A percentile compares a stretch with the other conserved stretches of the same genome.
phyloP scores from a whole-genome alignment of 208 protist genomes.

The Strigomonas galati region DNA sequence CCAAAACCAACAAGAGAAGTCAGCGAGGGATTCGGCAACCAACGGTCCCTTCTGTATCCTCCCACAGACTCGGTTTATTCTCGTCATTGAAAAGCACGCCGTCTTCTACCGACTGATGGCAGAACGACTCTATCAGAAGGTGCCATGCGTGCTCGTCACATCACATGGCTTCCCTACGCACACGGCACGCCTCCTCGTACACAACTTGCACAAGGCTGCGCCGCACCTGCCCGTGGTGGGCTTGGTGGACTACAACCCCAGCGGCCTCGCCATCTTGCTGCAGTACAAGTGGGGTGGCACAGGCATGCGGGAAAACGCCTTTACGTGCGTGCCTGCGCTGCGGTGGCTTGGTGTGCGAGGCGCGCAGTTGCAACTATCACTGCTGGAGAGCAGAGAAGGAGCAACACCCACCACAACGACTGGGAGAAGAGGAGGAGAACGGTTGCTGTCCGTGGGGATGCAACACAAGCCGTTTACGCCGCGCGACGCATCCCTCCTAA shows the following conservation, averaged over 20 bases:
- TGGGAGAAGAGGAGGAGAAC: background rate
- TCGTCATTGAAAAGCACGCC: conserved; percentile 87
- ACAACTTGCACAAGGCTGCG: conserved; percentile 45
- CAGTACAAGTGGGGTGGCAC: conserved; percentile 56
- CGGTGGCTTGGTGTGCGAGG: conserved; percentile 52
- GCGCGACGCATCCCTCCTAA: conserved; percentile 52
- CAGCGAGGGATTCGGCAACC: background rate
- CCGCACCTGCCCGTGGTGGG: conserved; percentile 59
- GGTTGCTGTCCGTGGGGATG: conserved; percentile 9
- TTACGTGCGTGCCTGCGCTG: conserved; percentile 19
- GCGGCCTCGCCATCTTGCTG: conserved; percentile 67
- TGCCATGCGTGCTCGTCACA: conserved; percentile 79
- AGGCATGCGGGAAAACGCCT: background rate
- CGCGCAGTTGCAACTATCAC: conserved; percentile 9
- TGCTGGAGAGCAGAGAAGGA: background rate
- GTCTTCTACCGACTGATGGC: conserved; percentile 70
- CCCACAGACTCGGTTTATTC: conserved; percentile 48
- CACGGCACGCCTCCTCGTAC: conserved; percentile 55
- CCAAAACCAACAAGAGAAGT: too few relatives aligned
- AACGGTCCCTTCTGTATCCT: conserved; percentile 28
- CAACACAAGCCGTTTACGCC: conserved; percentile 39
- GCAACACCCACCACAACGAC: background rate
- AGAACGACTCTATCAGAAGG: conserved; percentile 33
- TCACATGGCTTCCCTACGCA: conserved; percentile 76
- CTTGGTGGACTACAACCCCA: conserved; percentile 82